Evolutionary conservation across 768 basidiomycete genomes (phyloP), one percentile per base, ranked within the genome.

Genomic region (Xanthoconium purpureum): DNA sequence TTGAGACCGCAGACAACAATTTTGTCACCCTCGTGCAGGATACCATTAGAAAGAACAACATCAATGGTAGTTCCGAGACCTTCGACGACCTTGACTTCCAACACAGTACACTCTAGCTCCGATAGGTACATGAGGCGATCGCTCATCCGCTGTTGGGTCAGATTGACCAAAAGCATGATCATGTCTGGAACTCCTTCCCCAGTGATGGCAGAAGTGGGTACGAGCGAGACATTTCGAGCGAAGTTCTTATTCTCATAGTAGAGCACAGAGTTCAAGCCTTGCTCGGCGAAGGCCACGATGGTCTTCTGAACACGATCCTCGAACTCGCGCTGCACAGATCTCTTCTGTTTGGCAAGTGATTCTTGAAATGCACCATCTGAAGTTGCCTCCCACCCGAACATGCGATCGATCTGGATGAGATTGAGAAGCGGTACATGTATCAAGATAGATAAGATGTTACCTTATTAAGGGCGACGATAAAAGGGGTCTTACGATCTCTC

Each of bases 241-340:
- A 97, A 88, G 74, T 83, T 94, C 79, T 92, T 96, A 84, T 99
- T 99, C 49, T 98, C 91, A 75, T 98, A 98, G 79, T 98, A 98
- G 52, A 95, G 84, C 47, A 88, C 84, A 46, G 97, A 85, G 73
- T 99, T 99, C 63, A 98, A 77, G 50, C 95, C 95, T 73, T 98
- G 94, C 71, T 99, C 94, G n/a, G 96, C 93, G 69, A 99, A 96
- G 5, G 93, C 94, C 53, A 98, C 71, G 54, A 90, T 89, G 33
- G 91, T 94, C 73, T 90, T 88, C 63, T 84, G 68, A 15, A 89
- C 79, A 56, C 94, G 89, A 64, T 93, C 89, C 67, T 93, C 91
- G 68, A 96, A 99, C 73, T 98, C 94, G 60, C 91, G 88, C 68
- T 91, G 86, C 28, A 94, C 91, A 8, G 87, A 73, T 42, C 74